phyloP scores from a whole-genome alignment of 768 basidiomycete genomes.

The Amanita inopinata region DNA sequence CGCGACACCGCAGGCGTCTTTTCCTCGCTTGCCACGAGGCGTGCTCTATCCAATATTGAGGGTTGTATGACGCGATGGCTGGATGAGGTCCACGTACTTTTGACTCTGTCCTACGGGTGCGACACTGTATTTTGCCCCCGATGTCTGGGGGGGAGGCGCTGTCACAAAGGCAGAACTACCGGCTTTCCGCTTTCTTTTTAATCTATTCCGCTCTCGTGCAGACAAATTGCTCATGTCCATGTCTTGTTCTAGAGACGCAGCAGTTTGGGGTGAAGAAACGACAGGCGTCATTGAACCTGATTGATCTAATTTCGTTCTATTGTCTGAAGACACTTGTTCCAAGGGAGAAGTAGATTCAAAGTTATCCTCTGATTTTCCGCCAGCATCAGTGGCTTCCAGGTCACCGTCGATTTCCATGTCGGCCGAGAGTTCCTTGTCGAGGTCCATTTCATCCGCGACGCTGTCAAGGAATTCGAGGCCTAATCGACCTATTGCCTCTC shows the following conservation, averaged over 20 bases:
- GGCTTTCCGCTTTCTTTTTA: conserved; percentile 90
- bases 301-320: conserved; percentile 4
- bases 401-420: conserved; percentile 38
- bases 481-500: conserved; percentile 80
- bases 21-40: conserved; percentile 61
- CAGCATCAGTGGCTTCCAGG: conserved; percentile 26
- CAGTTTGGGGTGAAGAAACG: conserved; percentile 42
- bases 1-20: conserved; percentile 41
- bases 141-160: conserved; percentile 51
- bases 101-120: conserved; percentile 48
- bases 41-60: conserved; percentile 38
- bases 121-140: conserved; percentile 53
- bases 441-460: conserved; percentile 75
- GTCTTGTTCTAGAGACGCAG: conserved; percentile 30
- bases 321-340: not conserved
- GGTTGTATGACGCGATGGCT: conserved; percentile 2
- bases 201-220: conserved; percentile 84
- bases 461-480: conserved; percentile 81
- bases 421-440: conserved; percentile 71
- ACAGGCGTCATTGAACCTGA: conserved; percentile 36
- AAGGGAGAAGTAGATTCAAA: conserved; percentile 17
- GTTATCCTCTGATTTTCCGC: conserved; percentile 24
- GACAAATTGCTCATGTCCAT: conserved; percentile 54
- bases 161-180: conserved; percentile 79
- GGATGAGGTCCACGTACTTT: conserved; percentile 31